phyloP scores from a whole-genome alignment of 1,284 basidiomycete genomes.

The Naganishia cerealis region DNA sequence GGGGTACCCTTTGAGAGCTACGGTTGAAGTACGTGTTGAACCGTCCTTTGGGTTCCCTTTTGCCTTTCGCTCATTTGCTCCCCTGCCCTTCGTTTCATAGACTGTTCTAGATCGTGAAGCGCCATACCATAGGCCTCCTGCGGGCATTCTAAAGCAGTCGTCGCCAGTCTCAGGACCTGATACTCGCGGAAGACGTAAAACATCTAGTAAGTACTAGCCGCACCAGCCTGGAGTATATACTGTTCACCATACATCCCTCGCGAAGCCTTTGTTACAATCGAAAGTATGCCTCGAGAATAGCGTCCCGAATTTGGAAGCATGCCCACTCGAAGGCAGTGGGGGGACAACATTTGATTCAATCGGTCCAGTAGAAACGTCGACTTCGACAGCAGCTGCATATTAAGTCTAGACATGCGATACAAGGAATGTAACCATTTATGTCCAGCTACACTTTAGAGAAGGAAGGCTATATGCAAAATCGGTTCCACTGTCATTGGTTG shows the following conservation, averaged over 20 bases:
- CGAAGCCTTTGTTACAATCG: conserved; percentile 30
- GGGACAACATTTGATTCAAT: not conserved
- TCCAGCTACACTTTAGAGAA: not conserved
- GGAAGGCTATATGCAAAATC: not conserved
- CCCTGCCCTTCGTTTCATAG: not conserved
- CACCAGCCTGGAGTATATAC: too few relatives aligned
- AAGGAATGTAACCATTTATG: not conserved
- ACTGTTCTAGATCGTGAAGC: conserved; percentile 26
- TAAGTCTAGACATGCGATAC: not conserved
- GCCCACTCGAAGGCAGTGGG: not conserved
- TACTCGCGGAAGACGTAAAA: conserved; percentile 20
- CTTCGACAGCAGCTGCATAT: not conserved
- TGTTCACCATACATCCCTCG: not conserved
- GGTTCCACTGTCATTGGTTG: too few relatives aligned
- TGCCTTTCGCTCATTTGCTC: not conserved
- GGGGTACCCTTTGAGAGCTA: conserved; percentile 22
- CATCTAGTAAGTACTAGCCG: conserved; percentile 21
- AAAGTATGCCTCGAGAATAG: conserved; percentile 10
- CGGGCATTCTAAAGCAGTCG: conserved; percentile 25
- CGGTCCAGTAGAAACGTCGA: too few relatives aligned
- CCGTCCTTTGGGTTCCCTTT: not conserved
- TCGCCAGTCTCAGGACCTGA: conserved; percentile 5
- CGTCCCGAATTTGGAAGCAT: not conserved
- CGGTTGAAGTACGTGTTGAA: conserved; percentile 28
- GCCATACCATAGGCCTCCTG: conserved; percentile 9